Evolutionary conservation across 192 early-diverging fungal genomes (phyloP), one percentile per base, ranked within the genome.

Genomic region (Coemansia brasiliensis): DNA sequence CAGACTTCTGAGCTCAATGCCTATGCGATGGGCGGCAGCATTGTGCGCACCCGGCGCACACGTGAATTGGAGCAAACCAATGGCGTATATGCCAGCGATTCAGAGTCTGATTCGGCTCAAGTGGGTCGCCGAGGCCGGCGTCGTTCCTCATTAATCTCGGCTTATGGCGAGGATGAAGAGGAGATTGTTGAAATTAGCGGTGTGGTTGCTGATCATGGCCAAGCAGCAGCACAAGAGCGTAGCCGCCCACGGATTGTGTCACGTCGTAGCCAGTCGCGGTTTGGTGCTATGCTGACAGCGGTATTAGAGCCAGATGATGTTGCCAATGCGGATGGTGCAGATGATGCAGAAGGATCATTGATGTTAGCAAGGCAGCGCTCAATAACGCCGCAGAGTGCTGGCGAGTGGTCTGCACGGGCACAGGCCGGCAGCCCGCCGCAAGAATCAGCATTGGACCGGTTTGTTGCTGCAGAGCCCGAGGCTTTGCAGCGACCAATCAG

Each of bases 121-220:
- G 54, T 11, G 29, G 26, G 21, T 13, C 46, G 29, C 18, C 48
- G 35, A 13, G 16, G 9, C 7, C 17, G 52, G 2, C 51, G 29
- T 29, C 52, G 52, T 38, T 18, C 52, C n/a, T 55, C 61, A 5
- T 27, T 42, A 24, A 21, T 52, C n/a, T 41, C 52, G 12, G 21
- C 52, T 1, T 26, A 13, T 52, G 43, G 32, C 25, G 51, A 59
- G 18, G 65, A 67, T 9, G 65, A 59, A 16, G 72, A 69, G 13
- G 73, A 76, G 55, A 51, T 76, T 5, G 54, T 76, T n/a, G 73
- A 76, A 52, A 67, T 63, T 11, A 65, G 73, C 45, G 67, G 73
- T 0, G 52, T 62, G 11, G 59, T 76, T 39, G 50, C 44, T 24
- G 65, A 52, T 20, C 56, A 41, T 39, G 32, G 46, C 13, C 43